Conservation (phyloP, 1,139 yeast species). For the Geotrichum klebahnii region DNA sequence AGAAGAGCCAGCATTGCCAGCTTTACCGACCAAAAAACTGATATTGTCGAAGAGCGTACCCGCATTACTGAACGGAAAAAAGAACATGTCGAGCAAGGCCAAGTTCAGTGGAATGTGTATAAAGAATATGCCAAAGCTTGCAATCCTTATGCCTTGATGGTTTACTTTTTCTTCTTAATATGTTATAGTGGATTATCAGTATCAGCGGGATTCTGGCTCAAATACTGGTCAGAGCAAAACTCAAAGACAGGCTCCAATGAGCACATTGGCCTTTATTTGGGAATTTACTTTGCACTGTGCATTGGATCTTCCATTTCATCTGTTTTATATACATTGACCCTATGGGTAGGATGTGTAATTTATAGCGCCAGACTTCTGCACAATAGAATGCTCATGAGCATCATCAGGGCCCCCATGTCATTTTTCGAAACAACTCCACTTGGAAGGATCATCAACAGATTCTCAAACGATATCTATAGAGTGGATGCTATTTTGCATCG, state of each 20-base stretch:
- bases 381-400: constrained; percentile 70
- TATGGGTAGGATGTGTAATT: constrained; percentile 78
- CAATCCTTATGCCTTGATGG: constrained; percentile 59
- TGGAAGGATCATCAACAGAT: constrained; percentile 67
- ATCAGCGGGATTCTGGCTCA: constrained; percentile 75
- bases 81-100: constrained; percentile 81
- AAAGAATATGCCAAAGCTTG: constrained; percentile 77
- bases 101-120: constrained; percentile 83
- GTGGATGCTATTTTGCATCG: constrained; percentile 58
- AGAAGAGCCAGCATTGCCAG: constrained; percentile 39
- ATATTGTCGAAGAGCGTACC: constrained; percentile 79
- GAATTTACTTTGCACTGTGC: constrained; percentile 67
- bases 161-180: constrained; percentile 45
- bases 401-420: constrained; percentile 70
- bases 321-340: constrained; percentile 58
- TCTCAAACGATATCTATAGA: constrained; percentile 65
- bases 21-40: constrained; percentile 35
- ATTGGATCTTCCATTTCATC: constrained; percentile 55
- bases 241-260: constrained; percentile 65
- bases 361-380: constrained; percentile 77
- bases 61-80: constrained; percentile 32
- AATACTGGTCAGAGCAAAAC: constrained; percentile 92
- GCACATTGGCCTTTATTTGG: constrained; percentile 58
- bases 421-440: constrained; percentile 65
- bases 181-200: constrained; percentile 51